Base-by-base conservation (phyloP, 2,329 filamentous ascomycete species). In the Eutypa lata region DNA sequence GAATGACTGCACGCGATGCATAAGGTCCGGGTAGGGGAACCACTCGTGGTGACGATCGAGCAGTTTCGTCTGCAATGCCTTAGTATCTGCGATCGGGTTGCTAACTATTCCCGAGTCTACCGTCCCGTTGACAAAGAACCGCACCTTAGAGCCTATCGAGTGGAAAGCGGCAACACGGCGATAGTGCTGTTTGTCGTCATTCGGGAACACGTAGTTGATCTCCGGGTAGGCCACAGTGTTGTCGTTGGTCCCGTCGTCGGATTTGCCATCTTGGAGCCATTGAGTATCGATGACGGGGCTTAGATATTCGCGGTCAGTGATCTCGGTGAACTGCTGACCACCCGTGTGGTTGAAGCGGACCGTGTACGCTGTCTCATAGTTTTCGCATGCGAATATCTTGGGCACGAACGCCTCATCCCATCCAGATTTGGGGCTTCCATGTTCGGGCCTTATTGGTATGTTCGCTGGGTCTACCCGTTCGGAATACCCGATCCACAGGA, bases 51-150 rank as follows among this genome's bases (percentile, higher is more conserved):
- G 61, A 21, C 55, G 64, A 57, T 73, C 63, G 18, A 78, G 65
- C 1, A 80, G 64, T n/a, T 68, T 67, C 1, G 76, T 78, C 53
- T 73, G 72, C 7, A 73, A 65, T 18, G 73, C 68, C 3, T 72
- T 65, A 0, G 69, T 68, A 47, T 64, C 64, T 26, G 59, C 63
- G 7, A 69, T 60, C 4, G 62, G 58, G 11, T 40, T 57, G 38
- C 59, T 49, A 16, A 70, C 54, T 1, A 59, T 50, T 14, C 60
- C 57, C 19, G 62, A 65, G 45, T 62, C 57, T 24, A 73, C 57
- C 13, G 62, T 64, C 21, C 72, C 73, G 48, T 69, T 61, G 14
- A 74, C 47, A 28, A 67, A 65, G 11, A 54, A 10, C 21, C 72
- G 70, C 21, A 74, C 46, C 44, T 66, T 58, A 10, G 43, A 47